phyloP scores from a whole-genome alignment of 75 land plant genomes.

The Ceratopteris richardii region DNA sequence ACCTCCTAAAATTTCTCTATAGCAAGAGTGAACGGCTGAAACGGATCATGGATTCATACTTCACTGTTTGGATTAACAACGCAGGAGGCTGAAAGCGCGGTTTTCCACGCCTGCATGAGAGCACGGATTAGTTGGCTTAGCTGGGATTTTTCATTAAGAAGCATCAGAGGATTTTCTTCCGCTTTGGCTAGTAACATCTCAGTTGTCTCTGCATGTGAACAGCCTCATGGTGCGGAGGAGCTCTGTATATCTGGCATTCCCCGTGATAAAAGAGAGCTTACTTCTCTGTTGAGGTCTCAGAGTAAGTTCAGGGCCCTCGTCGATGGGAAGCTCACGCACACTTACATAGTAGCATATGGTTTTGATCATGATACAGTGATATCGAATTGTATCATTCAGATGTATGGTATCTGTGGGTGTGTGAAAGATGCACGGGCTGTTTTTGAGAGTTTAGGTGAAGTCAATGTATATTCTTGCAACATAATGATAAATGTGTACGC shows the following conservation, averaged over 20 bases:
- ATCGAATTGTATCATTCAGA: conserved; percentile 34
- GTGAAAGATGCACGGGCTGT: conserved; percentile 1
- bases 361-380: conserved; percentile 30
- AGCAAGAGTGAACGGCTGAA: no score
- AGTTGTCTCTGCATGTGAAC: no score
- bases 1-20: no score
- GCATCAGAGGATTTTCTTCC: no score
- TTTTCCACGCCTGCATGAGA: no score
- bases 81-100: no score
- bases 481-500: neutral
- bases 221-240: no score
- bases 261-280: conserved; percentile 34
- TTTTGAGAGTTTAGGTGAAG: neutral
- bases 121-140: no score
- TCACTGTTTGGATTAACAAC: no score
- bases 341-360: conserved; percentile 25
- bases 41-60: no score
- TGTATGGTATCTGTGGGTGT: conserved; percentile 21
- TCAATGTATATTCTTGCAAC: conserved; percentile 6
- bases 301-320: conserved; percentile 14
- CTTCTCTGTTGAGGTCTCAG: conserved; percentile 37
- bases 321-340: conserved; percentile 23
- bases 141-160: no score
- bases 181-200: no score
- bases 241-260: neutral